Base-by-base conservation (phyloP, 495 filamentous ascomycete genomes). In the Xylaria bambusicola region DNA sequence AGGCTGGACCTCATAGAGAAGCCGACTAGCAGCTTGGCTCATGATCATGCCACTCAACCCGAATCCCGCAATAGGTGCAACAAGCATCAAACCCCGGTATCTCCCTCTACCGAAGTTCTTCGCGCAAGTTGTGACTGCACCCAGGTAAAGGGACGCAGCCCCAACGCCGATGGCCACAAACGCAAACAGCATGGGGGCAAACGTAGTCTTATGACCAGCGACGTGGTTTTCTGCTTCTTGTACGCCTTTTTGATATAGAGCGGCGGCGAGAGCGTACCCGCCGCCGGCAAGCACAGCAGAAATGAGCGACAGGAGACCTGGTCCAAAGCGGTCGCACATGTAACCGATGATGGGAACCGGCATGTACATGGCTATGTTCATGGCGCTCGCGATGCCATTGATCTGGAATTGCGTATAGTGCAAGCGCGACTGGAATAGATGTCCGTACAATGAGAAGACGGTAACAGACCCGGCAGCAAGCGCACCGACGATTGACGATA, bases 71-170 rank as follows among this genome's bases (percentile, higher is more conserved):
- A 98, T 97, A 6, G 94, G 94, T 51, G 90, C 73, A 21, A 93
- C 93, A 52, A 98, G 77, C 66, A 95, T 92, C 56, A 98, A 71
- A 0, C 94, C 93, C 69, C 92, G 89, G 65, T 95, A 85, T 67
- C 88, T 92, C 3, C 92, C 90, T 38, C 87, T 79, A 18, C 93
- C 91, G 71, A 98, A 97, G 73, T 97, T 98, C 84, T 98, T 98
- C 23, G 93, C 94, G 60, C 92, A 96, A 2, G 93, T 96, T 21
- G 94, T 92, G 27, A 98, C 88, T 0, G 90, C 89, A 35, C 84
- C 81, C 24, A 97, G 70, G 69, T 98, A 97, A 87, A 98, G 90
- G 66, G 81, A 81, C 60, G 87, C 86, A 0, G 94, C 97, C 5
- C 86, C 93, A 61, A 86, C 82, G 1, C 94, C 94, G 47, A 97